Evolutionary conservation across 129 eudicot species (phyloP), one percentile per base, ranked within the genome.

Genomic region (Chrysanthemum seticuspe): DNA sequence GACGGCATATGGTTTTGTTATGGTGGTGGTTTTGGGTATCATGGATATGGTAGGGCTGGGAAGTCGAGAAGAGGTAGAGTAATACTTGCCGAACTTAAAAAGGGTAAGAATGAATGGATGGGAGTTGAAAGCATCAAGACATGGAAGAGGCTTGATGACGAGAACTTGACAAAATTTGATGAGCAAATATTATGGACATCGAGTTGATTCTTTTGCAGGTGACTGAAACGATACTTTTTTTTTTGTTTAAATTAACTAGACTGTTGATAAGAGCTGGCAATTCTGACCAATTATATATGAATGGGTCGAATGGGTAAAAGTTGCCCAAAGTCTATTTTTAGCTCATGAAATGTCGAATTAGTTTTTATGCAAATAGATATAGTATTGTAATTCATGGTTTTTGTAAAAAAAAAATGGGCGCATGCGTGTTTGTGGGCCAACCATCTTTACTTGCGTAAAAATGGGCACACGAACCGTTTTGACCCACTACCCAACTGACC

Each of bases 21-120:
- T 76, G 98, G 98, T 16, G 98, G 98, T 27, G 98, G 97, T 13
- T 82, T 88, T 23, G 98, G 98, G 44, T 90, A 94, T 79, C 98
- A 94, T 76, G 98, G 91, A 13, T 94, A 94, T 81, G 98, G 98
- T 34, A 64, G 67, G 68, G 89, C 89, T 13, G 97, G 97, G 68
- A 70, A 77, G 90, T 70, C 90, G 6, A 90, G 97, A 76, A 83
- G 98, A 72, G 86, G 86, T n/a, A 74, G 97, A 65, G 83, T 94
- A 19, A 83, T 94, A 65, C 51, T 77, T 71, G 92, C 73, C 10
- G 83, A 94, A 80, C 85, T 94, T 18, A 88, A 75, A 45, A 87
- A 83, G 47, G 97, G 91, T 70, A 79, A 79, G 74, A 81, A 75
- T 13, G 67, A 87, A 13, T 94, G 98, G 98, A 60, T 54, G 71